Base-by-base conservation (phyloP, 257 asterid species). In the Coffea eugenioides region DNA sequence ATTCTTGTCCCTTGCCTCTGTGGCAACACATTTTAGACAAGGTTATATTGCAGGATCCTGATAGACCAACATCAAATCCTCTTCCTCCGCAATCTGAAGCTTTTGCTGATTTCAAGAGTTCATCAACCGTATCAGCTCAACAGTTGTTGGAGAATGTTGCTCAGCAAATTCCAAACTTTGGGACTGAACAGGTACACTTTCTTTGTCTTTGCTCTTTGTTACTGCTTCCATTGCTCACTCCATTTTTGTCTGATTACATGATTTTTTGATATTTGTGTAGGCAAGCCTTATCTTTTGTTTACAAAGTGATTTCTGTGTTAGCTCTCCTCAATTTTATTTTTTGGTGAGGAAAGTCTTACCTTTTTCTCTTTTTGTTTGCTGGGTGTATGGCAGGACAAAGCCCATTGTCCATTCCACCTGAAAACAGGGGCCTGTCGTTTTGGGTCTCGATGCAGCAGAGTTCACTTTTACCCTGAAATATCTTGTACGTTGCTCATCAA, bases 371-470 rank as follows among this genome's bases (percentile, higher is more conserved):
- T 39, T 4, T 62, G 71, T 77, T 79, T 89, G 85, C 83, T 75
- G 43, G 82, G 67, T 82, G 27, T 71, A 57, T 88, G 89, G 79
- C 96, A 95, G 99, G 99, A 95, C 83, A 95, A 95, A 90, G 97
- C 98, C 81, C 98, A 95, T 80, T 95, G 99, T 70, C 99, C 99
- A 71, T 95, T 95, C 85, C 98, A 95, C 87, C 94, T 93, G 71
- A 95, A 95, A 87, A 95, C 99, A 20, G 99, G 99, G 83, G 94
- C 98, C 59, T 95, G 99, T 78, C 93, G 97, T 27, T 95, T 95
- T 89, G 98, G 98, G 78, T 52, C 91, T 56, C 94, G 92, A 80
- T 95, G 99, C 84, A 90, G 95, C 83, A 87, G 99, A 87, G 92
- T 92, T 86, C 99, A 95, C 87, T 95, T 95, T 84, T 95, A 93